These are phyloP conservation scores for Penicillium corylophilum DNA, from an alignment of 2,329 filamentous ascomycete species.

Conservation along the genomic window DNA sequence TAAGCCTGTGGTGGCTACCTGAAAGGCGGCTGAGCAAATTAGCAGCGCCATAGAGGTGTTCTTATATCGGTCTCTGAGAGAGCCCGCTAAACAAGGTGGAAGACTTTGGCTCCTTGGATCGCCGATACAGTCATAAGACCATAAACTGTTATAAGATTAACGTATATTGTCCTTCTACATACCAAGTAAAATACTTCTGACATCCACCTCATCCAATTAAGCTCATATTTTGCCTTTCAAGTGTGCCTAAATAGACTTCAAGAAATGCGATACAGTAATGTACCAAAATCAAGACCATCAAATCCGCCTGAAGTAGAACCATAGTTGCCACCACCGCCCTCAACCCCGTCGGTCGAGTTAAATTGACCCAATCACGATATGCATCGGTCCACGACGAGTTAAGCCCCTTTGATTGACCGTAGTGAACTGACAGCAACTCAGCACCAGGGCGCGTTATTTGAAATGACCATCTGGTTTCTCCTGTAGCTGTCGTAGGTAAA, in stretches of 20 bases:
- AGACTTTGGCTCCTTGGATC: too few relatives aligned
- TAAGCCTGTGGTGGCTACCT: too few relatives aligned
- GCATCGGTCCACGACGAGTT: slow-evolving; percentile 39
- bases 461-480: slow-evolving; percentile 39
- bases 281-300: slow-evolving; percentile 41
- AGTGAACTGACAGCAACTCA: slow-evolving; percentile 45
- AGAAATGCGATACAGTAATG: slow-evolving; percentile 28
- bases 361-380: slow-evolving; percentile 38
- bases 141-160: too few relatives aligned
- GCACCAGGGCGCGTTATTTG: slow-evolving; percentile 33
- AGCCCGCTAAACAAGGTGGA: too few relatives aligned
- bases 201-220: too few relatives aligned
- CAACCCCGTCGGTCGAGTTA: slow-evolving; percentile 36
- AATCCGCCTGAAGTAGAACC: slow-evolving; percentile 43
- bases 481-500: slow-evolving; percentile 39
- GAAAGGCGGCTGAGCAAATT: too few relatives aligned
- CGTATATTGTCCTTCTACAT: too few relatives aligned
- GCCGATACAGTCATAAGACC: too few relatives aligned
- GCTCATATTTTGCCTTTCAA: too few relatives aligned
- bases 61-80: too few relatives aligned
- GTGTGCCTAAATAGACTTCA: background rate
- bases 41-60: too few relatives aligned
- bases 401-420: slow-evolving; percentile 38
- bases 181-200: too few relatives aligned
- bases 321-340: slow-evolving; percentile 49